Evolutionary conservation across 257 asterid species (phyloP).

Genomic region (Euphrasia confusa): DNA sequence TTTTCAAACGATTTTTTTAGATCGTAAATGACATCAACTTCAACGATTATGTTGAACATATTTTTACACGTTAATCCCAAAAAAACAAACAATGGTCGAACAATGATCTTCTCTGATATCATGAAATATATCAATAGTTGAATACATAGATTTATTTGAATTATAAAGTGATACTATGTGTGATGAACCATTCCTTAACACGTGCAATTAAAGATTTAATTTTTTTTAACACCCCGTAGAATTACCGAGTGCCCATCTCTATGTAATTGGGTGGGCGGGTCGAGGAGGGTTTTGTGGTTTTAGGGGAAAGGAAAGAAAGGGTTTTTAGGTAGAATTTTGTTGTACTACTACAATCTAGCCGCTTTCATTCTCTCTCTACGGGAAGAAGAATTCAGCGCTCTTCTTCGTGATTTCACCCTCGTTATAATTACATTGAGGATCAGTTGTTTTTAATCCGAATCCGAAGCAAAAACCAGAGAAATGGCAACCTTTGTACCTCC

Average conservation of each 20-base stretch:
- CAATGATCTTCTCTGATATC: no score
- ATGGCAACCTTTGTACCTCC: constrained; percentile 62
- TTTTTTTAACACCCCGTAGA: no score
- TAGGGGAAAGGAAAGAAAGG: constrained; percentile 50
- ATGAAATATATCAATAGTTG: no score
- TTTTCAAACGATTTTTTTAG: no score
- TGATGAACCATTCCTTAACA: no score
- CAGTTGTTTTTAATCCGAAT: constrained; percentile 5
- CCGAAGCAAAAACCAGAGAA: constrained; percentile 13
- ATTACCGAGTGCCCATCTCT: neutral
- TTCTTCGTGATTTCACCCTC: constrained; percentile 27
- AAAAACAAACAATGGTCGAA: no score
- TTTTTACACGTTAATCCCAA: no score
- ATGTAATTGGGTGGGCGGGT: constrained; percentile 9
- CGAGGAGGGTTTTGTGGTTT: constrained; percentile 51
- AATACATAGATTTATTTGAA: no score
- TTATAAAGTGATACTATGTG: no score
- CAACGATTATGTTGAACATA: no score
- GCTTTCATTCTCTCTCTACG: constrained; percentile 12
- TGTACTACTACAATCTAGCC: neutral
- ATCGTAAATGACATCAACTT: no score
- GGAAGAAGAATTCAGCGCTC: constrained; percentile 22
- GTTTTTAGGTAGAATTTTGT: constrained; percentile 27
- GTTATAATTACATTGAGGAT: neutral
- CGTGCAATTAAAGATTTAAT: no score